These are phyloP conservation scores for Favolaschia claudopus DNA, from an alignment of 768 basidiomycete species.

Conservation along the genomic window DNA sequence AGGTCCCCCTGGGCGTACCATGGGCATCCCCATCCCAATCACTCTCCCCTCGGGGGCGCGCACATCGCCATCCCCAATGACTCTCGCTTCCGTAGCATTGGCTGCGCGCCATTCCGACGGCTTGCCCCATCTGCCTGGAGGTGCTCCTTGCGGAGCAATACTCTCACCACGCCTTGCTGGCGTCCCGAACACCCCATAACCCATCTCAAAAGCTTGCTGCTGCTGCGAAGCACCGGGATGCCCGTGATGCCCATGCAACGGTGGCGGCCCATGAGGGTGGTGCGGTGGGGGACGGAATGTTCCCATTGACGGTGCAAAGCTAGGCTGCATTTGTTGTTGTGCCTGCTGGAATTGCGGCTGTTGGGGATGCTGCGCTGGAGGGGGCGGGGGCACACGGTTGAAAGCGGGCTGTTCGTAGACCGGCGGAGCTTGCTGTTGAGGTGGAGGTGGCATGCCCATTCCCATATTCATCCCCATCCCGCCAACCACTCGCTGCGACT, in stretches of 20 bases:
- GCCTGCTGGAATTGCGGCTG: constrained; percentile 13
- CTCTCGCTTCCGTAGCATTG: too few relatives aligned
- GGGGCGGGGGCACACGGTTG: constrained; percentile 4
- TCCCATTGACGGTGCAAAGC: constrained; percentile 16
- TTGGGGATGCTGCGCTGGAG: constrained; percentile 7
- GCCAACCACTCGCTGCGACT: neutral
- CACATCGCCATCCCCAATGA: constrained; percentile 15
- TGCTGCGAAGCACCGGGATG: constrained; percentile 13
- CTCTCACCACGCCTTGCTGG: constrained; percentile 23
- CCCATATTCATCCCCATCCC: constrained; percentile 4
- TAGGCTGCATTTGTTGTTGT: constrained; percentile 15
- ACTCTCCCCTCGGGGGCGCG: constrained; percentile 31
- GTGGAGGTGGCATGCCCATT: constrained; percentile 12
- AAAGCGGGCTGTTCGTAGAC: constrained; percentile 17
- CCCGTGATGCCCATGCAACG: constrained; percentile 24
- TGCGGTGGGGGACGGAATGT: constrained; percentile 20
- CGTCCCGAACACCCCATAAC: constrained; percentile 26
- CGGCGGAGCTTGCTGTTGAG: constrained; percentile 9
- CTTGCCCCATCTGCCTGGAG: constrained; percentile 35
- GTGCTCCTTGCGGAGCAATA: constrained; percentile 24
- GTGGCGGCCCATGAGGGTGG: constrained; percentile 28
- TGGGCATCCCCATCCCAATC: constrained; percentile 34
- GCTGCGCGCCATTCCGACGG: constrained; percentile 36
- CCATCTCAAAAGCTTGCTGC: constrained; percentile 30
- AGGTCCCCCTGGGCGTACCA: constrained; percentile 34